These are phyloP conservation scores for Musa beccarii DNA, from an alignment of 176 grass and related monocot species.

Conservation along the genomic window DNA sequence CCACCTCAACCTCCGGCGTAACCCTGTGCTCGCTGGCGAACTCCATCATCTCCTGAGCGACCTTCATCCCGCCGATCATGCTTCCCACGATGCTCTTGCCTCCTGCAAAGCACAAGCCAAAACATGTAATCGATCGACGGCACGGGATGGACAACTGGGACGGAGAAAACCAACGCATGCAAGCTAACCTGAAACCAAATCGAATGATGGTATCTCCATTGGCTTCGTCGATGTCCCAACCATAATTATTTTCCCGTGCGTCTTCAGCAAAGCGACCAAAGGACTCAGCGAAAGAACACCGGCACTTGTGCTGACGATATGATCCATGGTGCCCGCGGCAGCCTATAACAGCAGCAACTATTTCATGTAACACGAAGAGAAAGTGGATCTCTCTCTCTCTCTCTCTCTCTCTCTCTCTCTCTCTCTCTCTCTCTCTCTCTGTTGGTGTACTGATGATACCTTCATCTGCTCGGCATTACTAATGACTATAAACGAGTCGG, in stretches of 20 bases:
- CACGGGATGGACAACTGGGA: too few species aligned
- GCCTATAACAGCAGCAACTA: background rate
- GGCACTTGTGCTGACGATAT: conserved; percentile 20
- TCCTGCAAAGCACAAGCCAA: background rate
- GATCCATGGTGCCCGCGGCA: conserved; percentile 23
- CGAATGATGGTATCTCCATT: conserved; percentile 10
- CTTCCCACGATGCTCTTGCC: conserved; percentile 23
- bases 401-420: background rate
- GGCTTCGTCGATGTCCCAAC: conserved; percentile 22
- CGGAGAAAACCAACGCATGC: background rate
- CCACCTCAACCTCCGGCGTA: conserved; percentile 21
- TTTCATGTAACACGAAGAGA: background rate
- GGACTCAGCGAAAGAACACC: conserved; percentile 6
- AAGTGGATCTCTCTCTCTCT: background rate
- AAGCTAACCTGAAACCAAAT: conserved; percentile 11
- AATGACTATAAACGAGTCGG: conserved; percentile 31
- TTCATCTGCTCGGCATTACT: conserved; percentile 16
- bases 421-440: background rate
- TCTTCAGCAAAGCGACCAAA: conserved; percentile 16
- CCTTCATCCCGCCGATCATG: conserved; percentile 26
- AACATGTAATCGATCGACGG: background rate
- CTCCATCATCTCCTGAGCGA: conserved; percentile 24
- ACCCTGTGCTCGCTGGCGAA: conserved; percentile 19
- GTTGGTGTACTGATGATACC: background rate
- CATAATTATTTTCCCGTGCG: conserved; percentile 21